Conservation (phyloP, 2,329 filamentous ascomycete genomes). For the Pseudogymnoascus destructans region DNA sequence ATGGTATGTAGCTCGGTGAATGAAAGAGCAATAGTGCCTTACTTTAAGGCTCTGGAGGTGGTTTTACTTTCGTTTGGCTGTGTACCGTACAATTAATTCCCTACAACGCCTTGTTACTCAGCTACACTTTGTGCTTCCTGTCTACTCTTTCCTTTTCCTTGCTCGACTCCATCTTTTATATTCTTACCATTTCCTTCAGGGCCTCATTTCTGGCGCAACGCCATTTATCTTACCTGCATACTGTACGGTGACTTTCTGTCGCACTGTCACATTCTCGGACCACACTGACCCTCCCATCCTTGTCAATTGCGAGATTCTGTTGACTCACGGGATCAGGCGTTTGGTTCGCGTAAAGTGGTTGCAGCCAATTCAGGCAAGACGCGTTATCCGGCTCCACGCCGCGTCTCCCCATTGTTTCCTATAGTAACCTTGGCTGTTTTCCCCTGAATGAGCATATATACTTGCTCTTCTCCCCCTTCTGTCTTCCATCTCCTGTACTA, state of each 20-base stretch:
- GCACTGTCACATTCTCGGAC: neutral
- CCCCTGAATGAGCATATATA: conserved; percentile 8
- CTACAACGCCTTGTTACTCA: neutral
- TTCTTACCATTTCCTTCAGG: neutral
- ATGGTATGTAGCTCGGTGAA: neutral
- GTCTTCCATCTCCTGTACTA: neutral
- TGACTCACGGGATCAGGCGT: conserved; percentile 10
- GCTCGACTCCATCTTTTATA: neutral
- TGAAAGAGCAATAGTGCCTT: neutral
- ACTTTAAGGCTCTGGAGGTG: neutral
- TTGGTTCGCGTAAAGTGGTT: conserved; percentile 11
- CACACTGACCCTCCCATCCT: neutral
- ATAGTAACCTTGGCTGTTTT: conserved; percentile 1
- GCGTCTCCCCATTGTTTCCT: conserved; percentile 11
- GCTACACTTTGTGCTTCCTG: neutral
- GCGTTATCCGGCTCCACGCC: conserved; percentile 8
- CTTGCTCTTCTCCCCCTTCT: neutral
- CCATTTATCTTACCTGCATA: neutral
- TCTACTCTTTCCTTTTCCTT: neutral
- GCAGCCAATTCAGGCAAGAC: conserved; percentile 6
- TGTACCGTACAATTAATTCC: neutral
- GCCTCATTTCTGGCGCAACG: conserved; percentile 2
- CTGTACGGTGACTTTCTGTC: neutral
- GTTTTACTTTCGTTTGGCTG: neutral
- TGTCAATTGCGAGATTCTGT: conserved; percentile 1